A percentile compares a stretch with the other conserved stretches of the same genome.
Evolutionary conservation across 306 rosid species (phyloP).

Genomic region (Malus sieversii): DNA sequence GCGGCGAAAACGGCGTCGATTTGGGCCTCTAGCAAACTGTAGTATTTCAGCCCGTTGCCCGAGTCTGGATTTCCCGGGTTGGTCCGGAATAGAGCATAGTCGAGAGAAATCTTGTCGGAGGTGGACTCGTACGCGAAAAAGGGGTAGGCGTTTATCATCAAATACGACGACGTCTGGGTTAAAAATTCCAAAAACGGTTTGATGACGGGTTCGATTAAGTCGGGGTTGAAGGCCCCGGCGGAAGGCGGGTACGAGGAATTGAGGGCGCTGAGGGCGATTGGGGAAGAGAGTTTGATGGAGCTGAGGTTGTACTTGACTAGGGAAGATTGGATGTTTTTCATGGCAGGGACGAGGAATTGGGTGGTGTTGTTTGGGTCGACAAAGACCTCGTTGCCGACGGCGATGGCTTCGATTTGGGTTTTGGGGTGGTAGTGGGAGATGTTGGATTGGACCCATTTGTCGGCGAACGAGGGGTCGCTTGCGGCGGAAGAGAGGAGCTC

Average conservation of each 20-base stretch:
- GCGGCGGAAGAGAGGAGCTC: constrained; percentile 64
- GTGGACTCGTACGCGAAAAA: constrained; percentile 60
- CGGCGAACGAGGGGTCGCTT: constrained; percentile 50
- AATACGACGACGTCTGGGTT: constrained; percentile 42
- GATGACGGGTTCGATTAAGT: constrained; percentile 52
- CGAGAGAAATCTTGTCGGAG: constrained; percentile 40
- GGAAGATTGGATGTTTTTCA: constrained; percentile 52
- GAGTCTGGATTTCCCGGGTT: constrained; percentile 68
- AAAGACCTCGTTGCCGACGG: constrained; percentile 85
- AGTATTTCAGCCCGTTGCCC: constrained; percentile 56
- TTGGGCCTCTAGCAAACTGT: constrained; percentile 59
- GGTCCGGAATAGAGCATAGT: constrained; percentile 47
- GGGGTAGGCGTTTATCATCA: constrained; percentile 76
- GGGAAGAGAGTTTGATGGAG: constrained; percentile 59
- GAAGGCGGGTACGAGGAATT: constrained; percentile 64
- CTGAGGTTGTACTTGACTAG: constrained; percentile 33
- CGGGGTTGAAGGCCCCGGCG: constrained; percentile 65
- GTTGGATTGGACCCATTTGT: constrained; percentile 63
- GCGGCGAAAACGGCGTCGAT: constrained; percentile 82
- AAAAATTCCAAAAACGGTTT: constrained; percentile 62
- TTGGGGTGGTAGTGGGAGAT: constrained; percentile 46
- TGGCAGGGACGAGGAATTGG: constrained; percentile 59
- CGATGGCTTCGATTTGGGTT: constrained; percentile 64
- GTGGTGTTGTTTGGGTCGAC: constrained; percentile 61
- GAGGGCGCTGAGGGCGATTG: constrained; percentile 55